Conservation (phyloP, 139 green algal genomes). For the Tetradesmus lagerheimii region DNA sequence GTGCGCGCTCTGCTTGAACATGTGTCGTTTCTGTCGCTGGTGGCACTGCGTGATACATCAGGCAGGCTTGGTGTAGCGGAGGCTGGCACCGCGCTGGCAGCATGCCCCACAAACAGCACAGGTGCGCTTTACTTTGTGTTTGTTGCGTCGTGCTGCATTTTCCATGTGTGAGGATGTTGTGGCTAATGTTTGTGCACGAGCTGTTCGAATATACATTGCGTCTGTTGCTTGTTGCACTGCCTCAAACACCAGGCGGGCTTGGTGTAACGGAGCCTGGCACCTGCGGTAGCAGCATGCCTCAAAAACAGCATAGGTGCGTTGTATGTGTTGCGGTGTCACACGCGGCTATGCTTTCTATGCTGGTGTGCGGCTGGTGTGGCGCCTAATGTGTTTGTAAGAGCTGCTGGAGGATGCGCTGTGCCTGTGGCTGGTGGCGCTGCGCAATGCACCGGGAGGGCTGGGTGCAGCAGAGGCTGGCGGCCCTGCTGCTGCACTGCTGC, state of each 20-base stretch:
- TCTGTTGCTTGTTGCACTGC: conserved; percentile 77
- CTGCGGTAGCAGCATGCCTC: conserved; percentile 72
- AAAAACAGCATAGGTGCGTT: conserved; percentile 64
- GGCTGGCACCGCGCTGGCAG: conserved; percentile 70
- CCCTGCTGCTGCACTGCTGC: conserved; percentile 58
- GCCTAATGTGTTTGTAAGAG: conserved; percentile 49
- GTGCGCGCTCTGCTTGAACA: conserved; percentile 85
- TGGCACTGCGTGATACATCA: conserved; percentile 84
- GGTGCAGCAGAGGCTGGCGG: neutral
- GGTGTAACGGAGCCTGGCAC: conserved; percentile 64
- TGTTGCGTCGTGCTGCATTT: neutral
- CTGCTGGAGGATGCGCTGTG: conserved; percentile 92
- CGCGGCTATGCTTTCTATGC: no score
- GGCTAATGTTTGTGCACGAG: no score
- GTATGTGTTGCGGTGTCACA: no score
- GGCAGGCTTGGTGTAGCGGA: neutral
- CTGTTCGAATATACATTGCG: conserved; percentile 91
- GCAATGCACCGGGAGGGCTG: conserved; percentile 70
- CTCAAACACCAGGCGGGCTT: no score
- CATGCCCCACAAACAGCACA: conserved; percentile 71
- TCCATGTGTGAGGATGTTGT: no score
- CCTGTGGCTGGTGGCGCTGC: conserved; percentile 89
- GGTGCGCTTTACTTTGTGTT: conserved; percentile 49
- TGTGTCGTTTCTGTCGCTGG: conserved; percentile 87
- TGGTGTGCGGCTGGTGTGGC: no score